Evolutionary conservation across 306 rosid species (phyloP).

Genomic region (Rosa chinensis): DNA sequence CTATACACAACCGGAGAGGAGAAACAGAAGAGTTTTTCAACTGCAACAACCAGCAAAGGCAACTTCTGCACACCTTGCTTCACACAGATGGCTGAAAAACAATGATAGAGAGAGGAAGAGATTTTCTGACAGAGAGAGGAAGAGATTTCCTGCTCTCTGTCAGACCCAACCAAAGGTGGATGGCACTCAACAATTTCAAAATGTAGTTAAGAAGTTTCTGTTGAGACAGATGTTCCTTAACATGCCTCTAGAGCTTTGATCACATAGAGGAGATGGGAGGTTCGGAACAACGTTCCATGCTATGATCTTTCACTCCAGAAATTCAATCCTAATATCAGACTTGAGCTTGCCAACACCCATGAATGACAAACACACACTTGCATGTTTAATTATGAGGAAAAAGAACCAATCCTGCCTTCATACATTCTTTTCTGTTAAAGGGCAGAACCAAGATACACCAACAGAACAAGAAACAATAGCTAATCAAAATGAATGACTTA

Average conservation of each 20-base stretch:
- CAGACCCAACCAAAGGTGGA: background rate
- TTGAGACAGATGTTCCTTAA: background rate
- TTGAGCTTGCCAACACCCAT: background rate
- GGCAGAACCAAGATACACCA: background rate
- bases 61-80: conserved; percentile 5
- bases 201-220: background rate
- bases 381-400: background rate
- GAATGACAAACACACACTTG: background rate
- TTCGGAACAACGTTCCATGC: background rate
- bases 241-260: background rate
- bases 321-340: background rate
- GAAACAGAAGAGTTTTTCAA: background rate
- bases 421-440: background rate
- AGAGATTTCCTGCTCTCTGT: background rate
- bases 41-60: background rate
- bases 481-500: background rate
- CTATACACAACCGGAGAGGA: background rate
- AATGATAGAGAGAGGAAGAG: background rate
- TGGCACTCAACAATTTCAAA: background rate
- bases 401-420: background rate
- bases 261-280: background rate
- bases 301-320: background rate
- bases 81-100: background rate
- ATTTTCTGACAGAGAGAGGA: background rate
- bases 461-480: background rate